Percentiles rank a stretch among this genome's conserved stretches.
These are phyloP conservation scores for Aspergillus leporis DNA, from an alignment of 495 filamentous ascomycete genomes.

Conservation along the genomic window DNA sequence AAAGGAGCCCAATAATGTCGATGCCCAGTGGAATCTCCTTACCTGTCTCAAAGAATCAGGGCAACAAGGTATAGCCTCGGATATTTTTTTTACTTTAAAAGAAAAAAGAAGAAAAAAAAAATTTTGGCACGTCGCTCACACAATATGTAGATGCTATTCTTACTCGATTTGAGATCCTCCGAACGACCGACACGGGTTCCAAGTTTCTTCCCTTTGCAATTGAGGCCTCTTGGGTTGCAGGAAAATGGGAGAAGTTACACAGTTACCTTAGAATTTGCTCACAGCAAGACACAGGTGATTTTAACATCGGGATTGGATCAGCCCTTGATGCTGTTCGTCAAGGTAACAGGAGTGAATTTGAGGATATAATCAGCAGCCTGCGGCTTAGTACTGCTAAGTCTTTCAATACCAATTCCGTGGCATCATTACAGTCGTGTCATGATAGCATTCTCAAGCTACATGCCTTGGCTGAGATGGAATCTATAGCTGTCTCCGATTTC, in stretches of 20 bases:
- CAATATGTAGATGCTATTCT: conserved; percentile 67
- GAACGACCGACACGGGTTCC: conserved; percentile 51
- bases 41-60: conserved; percentile 90
- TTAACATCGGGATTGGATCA: conserved; percentile 78
- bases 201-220: conserved; percentile 75
- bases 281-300: conserved; percentile 62
- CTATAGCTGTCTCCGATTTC: conserved; percentile 60
- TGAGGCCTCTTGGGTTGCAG: conserved; percentile 88
- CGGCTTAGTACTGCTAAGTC: conserved; percentile 70
- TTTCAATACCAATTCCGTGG: conserved; percentile 70
- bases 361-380: conserved; percentile 58
- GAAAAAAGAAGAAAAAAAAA: too few relatives aligned
- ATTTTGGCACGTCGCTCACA: conserved; percentile 18
- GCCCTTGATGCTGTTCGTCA: conserved; percentile 66
- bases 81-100: conserved; percentile 25
- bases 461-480: conserved; percentile 81
- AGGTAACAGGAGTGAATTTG: conserved; percentile 55
- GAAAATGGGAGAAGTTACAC: conserved; percentile 74
- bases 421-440: conserved; percentile 79
- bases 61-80: conserved; percentile 66
- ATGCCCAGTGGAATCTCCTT: conserved; percentile 79
- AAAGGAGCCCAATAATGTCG: conserved; percentile 71
- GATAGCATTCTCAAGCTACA: conserved; percentile 81
- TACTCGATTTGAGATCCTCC: conserved; percentile 78
- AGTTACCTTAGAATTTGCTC: conserved; percentile 60